Percentiles rank a stretch among this genome's conserved stretches.
These are phyloP conservation scores for Fonsecaea nubica DNA, from an alignment of 2,329 filamentous ascomycete species.

Conservation along the genomic window DNA sequence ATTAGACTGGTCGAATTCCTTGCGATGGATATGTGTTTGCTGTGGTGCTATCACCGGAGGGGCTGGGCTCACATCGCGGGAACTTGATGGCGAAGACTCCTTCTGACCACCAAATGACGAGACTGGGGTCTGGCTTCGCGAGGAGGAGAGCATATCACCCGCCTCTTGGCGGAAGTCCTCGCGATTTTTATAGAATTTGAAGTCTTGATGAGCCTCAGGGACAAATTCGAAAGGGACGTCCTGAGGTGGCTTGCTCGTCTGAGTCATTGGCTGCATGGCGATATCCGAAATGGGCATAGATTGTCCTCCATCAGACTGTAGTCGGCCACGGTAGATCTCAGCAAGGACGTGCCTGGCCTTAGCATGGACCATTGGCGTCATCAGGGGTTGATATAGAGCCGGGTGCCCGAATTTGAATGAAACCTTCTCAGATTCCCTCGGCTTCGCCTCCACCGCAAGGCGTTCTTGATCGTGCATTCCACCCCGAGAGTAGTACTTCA, in stretches of 20 bases:
- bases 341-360: constrained; percentile 86
- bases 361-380: constrained; percentile 93
- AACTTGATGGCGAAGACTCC: constrained; percentile 13
- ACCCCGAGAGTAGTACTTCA: constrained; percentile 78
- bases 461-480: constrained; percentile 58
- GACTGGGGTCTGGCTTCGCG: constrained; percentile 28
- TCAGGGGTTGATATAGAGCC: constrained; percentile 83
- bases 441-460: constrained; percentile 24
- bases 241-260: constrained; percentile 41
- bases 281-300: constrained; percentile 72
- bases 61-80: constrained; percentile 43
- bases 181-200: constrained; percentile 88
- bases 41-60: constrained; percentile 48
- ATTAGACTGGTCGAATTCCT: constrained; percentile 31
- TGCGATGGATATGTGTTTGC: constrained; percentile 22
- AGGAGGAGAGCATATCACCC: constrained; percentile 59
- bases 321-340: constrained; percentile 82
- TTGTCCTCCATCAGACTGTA: constrained; percentile 69
- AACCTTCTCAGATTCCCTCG: constrained; percentile 54
- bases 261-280: constrained; percentile 68
- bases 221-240: constrained; percentile 87
- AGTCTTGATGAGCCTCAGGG: constrained; percentile 83
- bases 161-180: constrained; percentile 87
- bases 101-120: constrained; percentile 43
- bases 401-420: constrained; percentile 85